Conservation (phyloP, 2,329 filamentous ascomycete species). For the Curvularia sp. region DNA sequence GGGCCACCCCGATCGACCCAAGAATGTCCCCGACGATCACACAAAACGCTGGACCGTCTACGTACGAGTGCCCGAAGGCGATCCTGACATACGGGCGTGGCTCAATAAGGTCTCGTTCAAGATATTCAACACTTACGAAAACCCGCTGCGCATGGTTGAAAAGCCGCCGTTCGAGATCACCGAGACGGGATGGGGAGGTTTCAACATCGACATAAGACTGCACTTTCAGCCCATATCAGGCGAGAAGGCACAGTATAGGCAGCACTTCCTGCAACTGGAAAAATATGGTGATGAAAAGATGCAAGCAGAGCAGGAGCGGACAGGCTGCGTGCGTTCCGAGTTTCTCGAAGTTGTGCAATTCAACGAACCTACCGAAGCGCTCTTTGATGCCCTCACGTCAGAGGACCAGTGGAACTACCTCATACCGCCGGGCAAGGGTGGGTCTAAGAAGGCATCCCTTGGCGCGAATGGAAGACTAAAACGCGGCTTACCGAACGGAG, state of each 20-base stretch:
- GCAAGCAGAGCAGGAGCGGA: slow-evolving; percentile 61
- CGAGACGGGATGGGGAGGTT: slow-evolving; percentile 98
- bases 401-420: slow-evolving; percentile 67
- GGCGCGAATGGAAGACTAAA: slow-evolving; percentile 44
- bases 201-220: slow-evolving; percentile 93
- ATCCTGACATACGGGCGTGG: slow-evolving; percentile 89
- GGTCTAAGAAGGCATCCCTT: slow-evolving; percentile 49
- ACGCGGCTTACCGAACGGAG: slow-evolving; percentile 47
- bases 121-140: slow-evolving; percentile 94
- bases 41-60: slow-evolving; percentile 97
- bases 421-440: slow-evolving; percentile 52
- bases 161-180: slow-evolving; percentile 81
- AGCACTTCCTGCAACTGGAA: slow-evolving; percentile 90
- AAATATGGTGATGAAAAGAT: slow-evolving; percentile 80
- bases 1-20: slow-evolving; percentile 67
- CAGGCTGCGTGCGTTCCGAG: slow-evolving; percentile 74
- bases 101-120: slow-evolving; percentile 97
- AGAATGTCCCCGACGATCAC: slow-evolving; percentile 83
- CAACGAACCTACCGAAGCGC: slow-evolving; percentile 93
- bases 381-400: slow-evolving; percentile 84
- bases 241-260: slow-evolving; percentile 95
- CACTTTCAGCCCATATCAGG: slow-evolving; percentile 87
- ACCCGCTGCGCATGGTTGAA: slow-evolving; percentile 79
- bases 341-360: slow-evolving; percentile 94
- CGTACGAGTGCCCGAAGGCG: slow-evolving; percentile 86